These are phyloP conservation scores for Zoysia matrella DNA, from an alignment of 202 grass and related monocot species.

Conservation along the genomic window DNA sequence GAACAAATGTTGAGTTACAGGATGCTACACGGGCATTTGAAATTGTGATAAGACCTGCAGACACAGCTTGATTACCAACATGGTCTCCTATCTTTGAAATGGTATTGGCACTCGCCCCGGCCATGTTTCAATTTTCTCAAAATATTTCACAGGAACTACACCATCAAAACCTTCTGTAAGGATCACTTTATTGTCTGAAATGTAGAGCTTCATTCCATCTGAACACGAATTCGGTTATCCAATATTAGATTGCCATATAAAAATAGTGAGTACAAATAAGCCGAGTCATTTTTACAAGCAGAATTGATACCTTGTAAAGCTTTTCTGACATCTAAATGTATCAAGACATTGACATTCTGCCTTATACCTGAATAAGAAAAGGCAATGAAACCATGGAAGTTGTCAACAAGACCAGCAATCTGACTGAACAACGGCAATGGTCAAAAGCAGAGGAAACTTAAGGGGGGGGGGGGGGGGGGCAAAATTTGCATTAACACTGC, in stretches of 20 bases:
- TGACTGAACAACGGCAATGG: not conserved
- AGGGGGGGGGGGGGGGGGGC: not conserved
- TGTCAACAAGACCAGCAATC: not conserved
- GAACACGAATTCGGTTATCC: constrained; percentile 22
- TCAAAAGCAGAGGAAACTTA: not conserved
- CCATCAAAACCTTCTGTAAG: constrained; percentile 79
- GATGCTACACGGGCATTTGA: not conserved
- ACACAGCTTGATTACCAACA: not conserved
- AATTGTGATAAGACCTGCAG: not conserved
- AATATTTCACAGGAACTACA: constrained; percentile 66
- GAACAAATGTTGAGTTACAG: not conserved
- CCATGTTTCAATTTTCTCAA: constrained; percentile 84
- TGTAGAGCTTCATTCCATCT: constrained; percentile 78
- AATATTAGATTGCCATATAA: not conserved
- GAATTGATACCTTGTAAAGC: constrained; percentile 65
- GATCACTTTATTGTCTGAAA: constrained; percentile 80
- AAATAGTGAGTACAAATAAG: not conserved
- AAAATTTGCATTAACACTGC: too few relatives aligned
- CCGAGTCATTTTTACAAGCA: not conserved
- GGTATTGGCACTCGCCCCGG: constrained; percentile 58
- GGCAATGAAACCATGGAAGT: not conserved
- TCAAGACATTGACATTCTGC: constrained; percentile 71
- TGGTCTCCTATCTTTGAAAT: constrained; percentile 44
- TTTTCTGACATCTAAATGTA: constrained; percentile 83
- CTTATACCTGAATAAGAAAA: constrained; percentile 66